These are phyloP conservation scores for Cryptococcus sp. DNA, from an alignment of 1,284 basidiomycete genomes.

Conservation along the genomic window DNA sequence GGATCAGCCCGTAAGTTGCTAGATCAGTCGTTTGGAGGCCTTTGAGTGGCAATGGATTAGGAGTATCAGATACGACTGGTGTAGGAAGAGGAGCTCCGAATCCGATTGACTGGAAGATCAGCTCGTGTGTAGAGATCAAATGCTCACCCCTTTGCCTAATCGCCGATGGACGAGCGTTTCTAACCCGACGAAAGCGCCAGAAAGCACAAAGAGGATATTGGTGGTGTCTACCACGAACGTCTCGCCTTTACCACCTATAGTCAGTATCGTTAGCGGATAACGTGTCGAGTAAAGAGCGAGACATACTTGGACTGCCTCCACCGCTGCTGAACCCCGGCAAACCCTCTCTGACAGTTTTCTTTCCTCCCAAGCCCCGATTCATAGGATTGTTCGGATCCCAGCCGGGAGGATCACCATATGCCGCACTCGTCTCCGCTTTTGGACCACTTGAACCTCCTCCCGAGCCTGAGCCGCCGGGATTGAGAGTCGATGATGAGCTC, in stretches of 20 bases:
- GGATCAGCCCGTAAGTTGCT: conserved; percentile 87
- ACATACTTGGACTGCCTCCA: conserved; percentile 29
- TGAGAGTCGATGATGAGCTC: conserved; percentile 3
- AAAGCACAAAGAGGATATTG: conserved; percentile 86
- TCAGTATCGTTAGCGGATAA: conserved; percentile 3
- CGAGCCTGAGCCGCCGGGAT: neutral
- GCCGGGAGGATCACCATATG: conserved; percentile 32
- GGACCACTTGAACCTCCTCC: conserved; percentile 14
- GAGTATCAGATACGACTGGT: conserved; percentile 1
- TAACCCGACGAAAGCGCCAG: conserved; percentile 90
- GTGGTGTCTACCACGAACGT: conserved; percentile 57
- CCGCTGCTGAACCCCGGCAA: conserved; percentile 45
- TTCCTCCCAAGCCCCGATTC: conserved; percentile 39
- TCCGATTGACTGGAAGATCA: conserved; percentile 69
- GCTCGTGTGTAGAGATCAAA: neutral
- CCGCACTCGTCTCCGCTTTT: conserved; percentile 25
- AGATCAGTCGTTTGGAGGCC: conserved; percentile 62
- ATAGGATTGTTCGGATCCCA: conserved; percentile 48
- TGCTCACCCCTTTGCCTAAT: conserved; percentile 75
- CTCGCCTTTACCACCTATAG: conserved; percentile 44
- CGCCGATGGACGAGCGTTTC: conserved; percentile 77
- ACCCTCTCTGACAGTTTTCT: conserved; percentile 49
- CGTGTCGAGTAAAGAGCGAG: neutral
- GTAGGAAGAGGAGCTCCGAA: conserved; percentile 68
- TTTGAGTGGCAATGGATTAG: conserved; percentile 22